Percentiles rank a stretch among this genome's conserved stretches.
Conservation (phyloP, 305 asterid genomes). For the Plantago lanceolata region DNA sequence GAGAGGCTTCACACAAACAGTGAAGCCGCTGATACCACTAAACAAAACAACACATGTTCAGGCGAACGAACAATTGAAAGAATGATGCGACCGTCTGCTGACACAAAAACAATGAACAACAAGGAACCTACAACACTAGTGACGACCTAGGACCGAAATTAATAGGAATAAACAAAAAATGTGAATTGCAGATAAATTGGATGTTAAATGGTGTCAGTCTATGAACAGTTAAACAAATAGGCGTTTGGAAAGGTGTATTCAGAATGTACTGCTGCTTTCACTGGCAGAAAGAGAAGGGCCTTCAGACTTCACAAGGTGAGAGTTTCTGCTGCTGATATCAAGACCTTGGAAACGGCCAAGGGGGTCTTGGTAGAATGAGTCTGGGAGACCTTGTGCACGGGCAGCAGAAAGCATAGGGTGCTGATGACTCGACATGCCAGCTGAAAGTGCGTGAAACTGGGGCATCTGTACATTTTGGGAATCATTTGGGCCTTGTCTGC, state of each 20-base stretch:
- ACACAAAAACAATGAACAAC: conserved; percentile 29
- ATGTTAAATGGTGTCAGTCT: conserved; percentile 63
- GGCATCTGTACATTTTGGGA: conserved; percentile 51
- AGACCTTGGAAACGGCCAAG: conserved; percentile 84
- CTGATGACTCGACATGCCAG: conserved; percentile 33
- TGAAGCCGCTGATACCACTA: conserved; percentile 26
- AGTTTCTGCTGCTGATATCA: conserved; percentile 51
- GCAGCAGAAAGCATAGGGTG: conserved; percentile 26
- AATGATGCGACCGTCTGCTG: conserved; percentile 20
- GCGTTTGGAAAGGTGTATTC: conserved; percentile 34
- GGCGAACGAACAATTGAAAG: conserved; percentile 26
- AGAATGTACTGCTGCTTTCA: conserved; percentile 68
- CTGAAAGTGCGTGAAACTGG: conserved; percentile 41
- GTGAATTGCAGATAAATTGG: conserved; percentile 29
- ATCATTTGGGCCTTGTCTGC: conserved; percentile 38
- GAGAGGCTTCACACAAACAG: conserved; percentile 28
- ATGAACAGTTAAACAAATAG: conserved; percentile 58
- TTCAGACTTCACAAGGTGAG: conserved; percentile 54
- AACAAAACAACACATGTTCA: conserved; percentile 8
- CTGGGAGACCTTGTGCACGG: conserved; percentile 16
- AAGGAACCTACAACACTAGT: conserved; percentile 30
- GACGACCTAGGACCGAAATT: conserved; percentile 29
- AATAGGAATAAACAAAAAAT: conserved; percentile 32
- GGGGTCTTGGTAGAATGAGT: conserved; percentile 58
- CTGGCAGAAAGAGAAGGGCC: conserved; percentile 50